Percentiles rank a stretch among this genome's conserved stretches.
Conservation (phyloP, 73 alveolate species). For the Durusdinium trenchii region DNA sequence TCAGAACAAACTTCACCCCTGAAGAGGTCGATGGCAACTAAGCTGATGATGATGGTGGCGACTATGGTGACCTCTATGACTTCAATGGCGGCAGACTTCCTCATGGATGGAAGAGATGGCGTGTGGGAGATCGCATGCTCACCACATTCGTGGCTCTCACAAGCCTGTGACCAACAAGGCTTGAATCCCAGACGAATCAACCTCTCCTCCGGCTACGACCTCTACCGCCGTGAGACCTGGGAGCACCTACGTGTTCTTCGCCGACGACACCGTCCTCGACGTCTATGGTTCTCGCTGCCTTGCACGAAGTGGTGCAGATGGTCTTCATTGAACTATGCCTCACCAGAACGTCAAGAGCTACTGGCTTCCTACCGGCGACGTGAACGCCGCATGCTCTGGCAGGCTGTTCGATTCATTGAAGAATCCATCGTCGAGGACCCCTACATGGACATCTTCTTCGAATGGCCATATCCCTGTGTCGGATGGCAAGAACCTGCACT, state of each 20-base stretch:
- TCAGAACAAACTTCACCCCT: neutral
- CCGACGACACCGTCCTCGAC: neutral
- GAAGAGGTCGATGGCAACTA: neutral
- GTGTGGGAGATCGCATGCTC: neutral
- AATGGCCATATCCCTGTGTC: neutral
- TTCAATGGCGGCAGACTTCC: neutral
- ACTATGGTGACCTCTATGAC: neutral
- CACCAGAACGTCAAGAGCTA: neutral
- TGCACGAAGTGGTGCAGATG: neutral
- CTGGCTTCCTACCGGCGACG: neutral
- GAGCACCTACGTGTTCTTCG: neutral
- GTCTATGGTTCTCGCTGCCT: neutral
- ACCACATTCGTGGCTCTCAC: neutral
- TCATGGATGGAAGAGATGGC: neutral
- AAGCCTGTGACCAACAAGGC: neutral
- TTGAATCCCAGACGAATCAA: no score
- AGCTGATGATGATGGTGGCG: neutral
- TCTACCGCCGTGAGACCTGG: neutral
- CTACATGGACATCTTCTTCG: neutral
- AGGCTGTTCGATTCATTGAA: no score
- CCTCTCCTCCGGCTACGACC: neutral
- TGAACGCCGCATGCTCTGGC: neutral
- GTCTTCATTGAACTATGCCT: neutral
- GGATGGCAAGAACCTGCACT: neutral
- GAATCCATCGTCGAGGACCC: neutral